Evolutionary conservation across 305 asterid species (phyloP), one percentile per base, ranked within the genome.

Genomic region (Fraxinus latifolia): DNA sequence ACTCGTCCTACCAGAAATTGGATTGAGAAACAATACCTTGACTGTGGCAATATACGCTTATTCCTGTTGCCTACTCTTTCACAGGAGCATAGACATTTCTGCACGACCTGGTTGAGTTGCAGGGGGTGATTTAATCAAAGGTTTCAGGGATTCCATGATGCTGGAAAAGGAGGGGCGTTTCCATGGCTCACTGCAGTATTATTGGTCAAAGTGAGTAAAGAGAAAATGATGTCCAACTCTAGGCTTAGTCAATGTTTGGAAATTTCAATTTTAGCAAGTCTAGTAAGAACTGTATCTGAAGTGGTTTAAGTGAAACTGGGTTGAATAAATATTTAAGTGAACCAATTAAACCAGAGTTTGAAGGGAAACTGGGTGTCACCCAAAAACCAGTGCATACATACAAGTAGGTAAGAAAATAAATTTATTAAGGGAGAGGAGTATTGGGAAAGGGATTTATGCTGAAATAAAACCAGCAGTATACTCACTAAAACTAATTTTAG

Each of bases 141-240:
- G 85, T 67, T 78, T 83, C 88, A 90, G 84, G 82, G 90, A 84
- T 81, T 90, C 91, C 89, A 87, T 90, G 85, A 90, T 85, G 83
- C 79, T 81, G 83, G 91, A 76, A 76, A 90, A 88, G 36, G 90
- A 90, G 68, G 93, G 93, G 33, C 91, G 90, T 78, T 88, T 88
- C 90, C 90, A 81, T 73, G 93, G 90, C 80, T 88, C 93, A 23
- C 93, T 90, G 91, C 89, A 90, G 70, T 70, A 78, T 70, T 58
- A 65, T 58, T 25, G 34, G 72, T 65, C 27, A 37, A 79, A 7
- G 79, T 72, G 74, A 77, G 82, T 44, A 79, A 71, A 60, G 42
- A 75, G 44, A 81, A 39, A n/a, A 73, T 81, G 14, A 60, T 11
- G 3, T 78, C 36, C 27, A 23, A 77, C 72, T 62, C 42, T 42